Conservation (phyloP, 2,329 filamentous ascomycete species). For the Basipetospora chlamydospora region DNA sequence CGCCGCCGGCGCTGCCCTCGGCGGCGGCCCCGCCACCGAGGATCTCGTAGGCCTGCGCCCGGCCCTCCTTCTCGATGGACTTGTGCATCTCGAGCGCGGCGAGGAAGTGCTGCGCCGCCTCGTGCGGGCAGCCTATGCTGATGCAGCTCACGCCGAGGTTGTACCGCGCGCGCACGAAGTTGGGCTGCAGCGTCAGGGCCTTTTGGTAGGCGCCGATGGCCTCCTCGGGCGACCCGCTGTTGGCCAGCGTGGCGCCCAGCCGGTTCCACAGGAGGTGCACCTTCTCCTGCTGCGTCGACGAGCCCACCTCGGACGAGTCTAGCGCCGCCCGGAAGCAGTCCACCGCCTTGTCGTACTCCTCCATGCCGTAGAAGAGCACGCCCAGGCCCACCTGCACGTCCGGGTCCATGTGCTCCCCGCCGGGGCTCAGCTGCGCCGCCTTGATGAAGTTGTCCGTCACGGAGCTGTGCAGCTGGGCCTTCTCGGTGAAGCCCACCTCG, state of each 20-base stretch:
- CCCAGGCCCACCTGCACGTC: conserved; percentile 96
- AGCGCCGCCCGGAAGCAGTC: conserved; percentile 95
- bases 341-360: conserved; percentile 96
- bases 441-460: conserved; percentile 84
- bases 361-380: conserved; percentile 92
- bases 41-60: conserved; percentile 71
- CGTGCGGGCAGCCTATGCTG: conserved; percentile 88
- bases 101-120: conserved; percentile 84
- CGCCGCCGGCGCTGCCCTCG: conserved; percentile 21
- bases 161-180: conserved; percentile 93
- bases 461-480: conserved; percentile 74
- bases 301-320: conserved; percentile 69
- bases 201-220: conserved; percentile 94
- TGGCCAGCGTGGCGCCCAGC: conserved; percentile 87
- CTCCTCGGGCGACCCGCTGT: conserved; percentile 84
- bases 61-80: conserved; percentile 72
- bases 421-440: conserved; percentile 81
- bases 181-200: conserved; percentile 76
- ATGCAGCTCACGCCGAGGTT: conserved; percentile 95
- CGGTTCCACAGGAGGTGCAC: conserved; percentile 95
- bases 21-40: conserved; percentile 35
- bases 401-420: conserved; percentile 91
- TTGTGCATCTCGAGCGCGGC: conserved; percentile 93
- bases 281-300: conserved; percentile 71
- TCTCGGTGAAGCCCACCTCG: conserved; percentile 92